Conservation (phyloP, 1,284 basidiomycete species). For the Exobasidium rhododendri region DNA sequence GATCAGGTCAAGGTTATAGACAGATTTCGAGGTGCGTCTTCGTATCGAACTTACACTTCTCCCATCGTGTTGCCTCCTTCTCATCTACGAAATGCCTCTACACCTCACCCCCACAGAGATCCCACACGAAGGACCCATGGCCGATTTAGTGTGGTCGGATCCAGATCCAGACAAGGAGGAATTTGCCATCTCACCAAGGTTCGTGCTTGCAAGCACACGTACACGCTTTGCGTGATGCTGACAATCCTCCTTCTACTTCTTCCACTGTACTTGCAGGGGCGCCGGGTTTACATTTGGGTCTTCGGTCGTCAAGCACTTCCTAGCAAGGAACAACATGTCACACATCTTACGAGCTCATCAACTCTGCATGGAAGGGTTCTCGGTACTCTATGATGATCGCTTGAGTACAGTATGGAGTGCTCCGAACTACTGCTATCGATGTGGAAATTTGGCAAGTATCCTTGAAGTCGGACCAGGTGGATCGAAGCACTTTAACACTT, state of each 20-base stretch:
- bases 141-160: constrained; percentile 99
- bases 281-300: constrained; percentile 99
- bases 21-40: constrained; percentile 67
- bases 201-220: no score
- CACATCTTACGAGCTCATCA: constrained; percentile 98
- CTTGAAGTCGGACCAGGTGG: constrained; percentile 90
- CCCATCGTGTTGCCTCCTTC: constrained; percentile 3
- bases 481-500: constrained; percentile 90
- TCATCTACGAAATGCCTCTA: neutral
- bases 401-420: constrained; percentile 98
- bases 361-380: constrained; percentile 98
- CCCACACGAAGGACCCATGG: constrained; percentile 99
- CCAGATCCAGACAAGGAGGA: constrained; percentile 99
- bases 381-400: constrained; percentile 87
- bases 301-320: constrained; percentile 96
- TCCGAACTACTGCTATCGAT: constrained; percentile 97
- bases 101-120: constrained; percentile 67
- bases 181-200: constrained; percentile 87
- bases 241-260: neutral
- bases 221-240: neutral
- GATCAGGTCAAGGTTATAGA: constrained; percentile 99
- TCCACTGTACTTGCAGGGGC: no score
- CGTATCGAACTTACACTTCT: constrained; percentile 59
- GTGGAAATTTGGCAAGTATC: constrained; percentile 94
- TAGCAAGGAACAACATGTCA: constrained; percentile 83